Conservation (phyloP, 2,329 filamentous ascomycete genomes). For the Pestalotiopsis sp. region DNA sequence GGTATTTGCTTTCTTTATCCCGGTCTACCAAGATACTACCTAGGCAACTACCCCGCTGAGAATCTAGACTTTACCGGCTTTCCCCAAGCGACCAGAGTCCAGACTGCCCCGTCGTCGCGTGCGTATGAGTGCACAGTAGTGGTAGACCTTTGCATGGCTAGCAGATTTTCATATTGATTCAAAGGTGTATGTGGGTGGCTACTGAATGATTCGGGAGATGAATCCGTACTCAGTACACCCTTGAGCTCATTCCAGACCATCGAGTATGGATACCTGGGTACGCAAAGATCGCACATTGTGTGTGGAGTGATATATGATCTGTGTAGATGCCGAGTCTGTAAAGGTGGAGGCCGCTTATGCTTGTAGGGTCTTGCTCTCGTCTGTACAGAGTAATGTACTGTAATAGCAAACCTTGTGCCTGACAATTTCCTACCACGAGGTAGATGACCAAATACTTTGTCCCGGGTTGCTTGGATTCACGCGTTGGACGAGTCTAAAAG, state of each 20-base stretch:
- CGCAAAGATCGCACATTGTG: not conserved
- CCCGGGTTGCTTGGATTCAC: no score
- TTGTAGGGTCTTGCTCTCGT: conserved; percentile 5
- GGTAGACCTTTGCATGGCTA: not conserved
- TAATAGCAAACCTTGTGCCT: not conserved
- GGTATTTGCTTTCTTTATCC: conserved; percentile 5
- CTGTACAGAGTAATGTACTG: not conserved
- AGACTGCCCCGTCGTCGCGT: not conserved
- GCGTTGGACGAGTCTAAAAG: no score
- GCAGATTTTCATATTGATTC: no score
- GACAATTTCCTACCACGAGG: not conserved
- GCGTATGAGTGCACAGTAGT: not conserved
- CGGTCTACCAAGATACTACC: not conserved
- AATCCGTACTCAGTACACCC: no score
- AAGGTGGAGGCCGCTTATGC: conserved; percentile 5
- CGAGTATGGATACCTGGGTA: not conserved
- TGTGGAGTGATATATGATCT: not conserved
- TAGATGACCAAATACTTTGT: not conserved
- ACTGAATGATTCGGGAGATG: no score
- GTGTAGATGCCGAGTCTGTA: not conserved
- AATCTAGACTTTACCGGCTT: conserved; percentile 1
- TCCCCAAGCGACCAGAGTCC: not conserved
- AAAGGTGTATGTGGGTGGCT: no score
- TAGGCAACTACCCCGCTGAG: not conserved
- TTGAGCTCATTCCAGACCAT: no score